Conservation (phyloP, 1,139 yeast species). For the Hyphopichia buzzinii region DNA sequence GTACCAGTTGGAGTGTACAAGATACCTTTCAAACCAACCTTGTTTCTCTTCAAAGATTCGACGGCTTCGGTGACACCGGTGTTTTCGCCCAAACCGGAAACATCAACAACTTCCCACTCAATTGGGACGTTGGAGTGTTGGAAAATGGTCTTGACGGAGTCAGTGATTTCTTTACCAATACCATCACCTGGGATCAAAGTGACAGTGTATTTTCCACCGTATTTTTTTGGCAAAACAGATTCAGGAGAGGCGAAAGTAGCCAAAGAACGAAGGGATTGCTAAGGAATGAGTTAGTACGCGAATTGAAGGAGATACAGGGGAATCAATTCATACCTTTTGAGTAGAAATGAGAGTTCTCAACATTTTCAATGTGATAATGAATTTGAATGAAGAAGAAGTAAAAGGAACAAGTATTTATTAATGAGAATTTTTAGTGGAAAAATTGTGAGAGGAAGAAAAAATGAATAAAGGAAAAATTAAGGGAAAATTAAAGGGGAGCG, state of each 20-base stretch:
- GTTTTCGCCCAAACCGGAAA: conserved; percentile 75
- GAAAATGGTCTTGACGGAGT: conserved; percentile 88
- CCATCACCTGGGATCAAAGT: conserved; percentile 95
- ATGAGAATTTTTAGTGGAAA: conserved; percentile 1
- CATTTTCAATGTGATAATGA: background rate
- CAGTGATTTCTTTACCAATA: conserved; percentile 94
- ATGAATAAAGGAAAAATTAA: conserved; percentile 7
- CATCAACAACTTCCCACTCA: conserved; percentile 91
- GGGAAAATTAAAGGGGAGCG: background rate
- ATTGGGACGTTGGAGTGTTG: conserved; percentile 83
- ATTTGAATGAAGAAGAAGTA: conserved; percentile 1
- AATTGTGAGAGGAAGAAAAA: conserved; percentile 2
- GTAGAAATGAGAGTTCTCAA: conserved; percentile 1
- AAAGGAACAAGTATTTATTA: conserved; percentile 6
- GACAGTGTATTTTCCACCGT: conserved; percentile 91
- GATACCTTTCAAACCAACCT: conserved; percentile 95
- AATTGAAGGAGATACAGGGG: background rate
- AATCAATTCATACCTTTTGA: conserved; percentile 3
- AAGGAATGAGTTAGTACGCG: conserved; percentile 14
- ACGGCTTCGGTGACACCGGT: conserved; percentile 79
- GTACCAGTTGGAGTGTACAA: conserved; percentile 82
- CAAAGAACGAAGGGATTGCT: conserved; percentile 41
- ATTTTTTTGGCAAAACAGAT: conserved; percentile 78
- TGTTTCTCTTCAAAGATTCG: conserved; percentile 89
- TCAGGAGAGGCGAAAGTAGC: conserved; percentile 57